Base-by-base conservation (phyloP, 129 eudicot species). In the Calendula officinalis region DNA sequence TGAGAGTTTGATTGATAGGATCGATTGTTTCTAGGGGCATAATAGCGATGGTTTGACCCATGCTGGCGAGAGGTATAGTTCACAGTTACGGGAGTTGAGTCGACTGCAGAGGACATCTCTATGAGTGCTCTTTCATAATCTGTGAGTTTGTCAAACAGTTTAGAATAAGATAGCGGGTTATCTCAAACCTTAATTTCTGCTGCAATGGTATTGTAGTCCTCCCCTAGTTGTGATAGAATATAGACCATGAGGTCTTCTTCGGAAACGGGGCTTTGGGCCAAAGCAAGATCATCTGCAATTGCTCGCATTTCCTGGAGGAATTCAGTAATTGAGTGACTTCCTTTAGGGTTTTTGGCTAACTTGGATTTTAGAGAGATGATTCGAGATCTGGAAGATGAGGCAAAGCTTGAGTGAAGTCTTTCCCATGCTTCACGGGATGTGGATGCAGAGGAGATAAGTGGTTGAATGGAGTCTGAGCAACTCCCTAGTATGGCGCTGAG, bases 201-300 rank as follows among this genome's bases (percentile, higher is more conserved):
- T 10, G 35, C 33, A 15, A 53, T 53, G 8, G 33, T 30, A 12
- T 16, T 53, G 59, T 53, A 53, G 59, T 52, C 57, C 0, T 27
- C 33, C 4, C 10, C 33, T 12, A 51, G 33, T 16, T 51, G 27
- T 7, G 27, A 14, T 4, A 51, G 57, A 4, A 22, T 22, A 22
- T 22, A 22, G 30, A 22, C 30, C 30, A 22, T 22, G 30, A 22
- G 30, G 30, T 22, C 57, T 15, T 51, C 57, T 15, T 51, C 57
- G 30, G 27, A 15, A 15, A 51, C 17, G 17, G 57, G 57, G 33
- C 57, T 51, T 15, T 51, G 27, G 4, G 57, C 57, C 15, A 51
- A 27, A 8, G 57, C 57, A 4, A 51, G 33, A 15, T 51, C 17
- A n/a, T 51, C 57, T n/a, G 57, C 57, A 51, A 51, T 51, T 5